Conservation (phyloP, 2,329 filamentous ascomycete genomes). For the Diaporthe capsici region DNA sequence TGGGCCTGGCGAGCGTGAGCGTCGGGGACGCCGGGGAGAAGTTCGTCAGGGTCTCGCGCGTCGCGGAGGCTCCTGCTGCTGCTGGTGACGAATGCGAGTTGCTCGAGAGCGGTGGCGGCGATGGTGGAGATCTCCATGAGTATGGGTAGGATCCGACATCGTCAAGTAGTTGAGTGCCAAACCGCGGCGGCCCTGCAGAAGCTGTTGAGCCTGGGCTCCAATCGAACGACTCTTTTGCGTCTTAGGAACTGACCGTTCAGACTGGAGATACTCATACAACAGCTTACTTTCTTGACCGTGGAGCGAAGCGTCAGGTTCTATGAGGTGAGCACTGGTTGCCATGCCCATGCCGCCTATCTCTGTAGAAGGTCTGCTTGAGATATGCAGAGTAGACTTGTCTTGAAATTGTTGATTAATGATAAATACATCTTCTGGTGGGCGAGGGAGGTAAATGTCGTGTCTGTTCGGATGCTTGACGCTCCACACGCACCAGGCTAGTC, state of each 20-base stretch:
- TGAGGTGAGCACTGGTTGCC: neutral
- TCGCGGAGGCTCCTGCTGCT: too few species aligned
- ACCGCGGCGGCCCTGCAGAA: neutral
- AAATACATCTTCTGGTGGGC: too few species aligned
- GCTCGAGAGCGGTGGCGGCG: neutral
- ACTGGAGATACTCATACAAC: neutral
- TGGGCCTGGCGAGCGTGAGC: neutral
- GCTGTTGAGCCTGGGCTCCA: neutral
- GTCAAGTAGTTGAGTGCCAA: neutral
- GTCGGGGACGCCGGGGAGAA: slow-evolving; percentile 22
- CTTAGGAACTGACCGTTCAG: neutral
- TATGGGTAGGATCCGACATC: neutral
- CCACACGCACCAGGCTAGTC: neutral
- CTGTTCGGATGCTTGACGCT: neutral
- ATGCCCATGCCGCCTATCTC: neutral
- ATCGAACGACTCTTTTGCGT: neutral
- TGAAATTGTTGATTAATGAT: neutral
- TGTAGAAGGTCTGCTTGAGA: neutral
- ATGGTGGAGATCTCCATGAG: neutral
- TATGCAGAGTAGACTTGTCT: neutral
- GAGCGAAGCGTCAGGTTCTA: neutral
- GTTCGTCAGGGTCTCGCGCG: slow-evolving; percentile 9
- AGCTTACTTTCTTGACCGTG: neutral
- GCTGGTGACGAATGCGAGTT: neutral
- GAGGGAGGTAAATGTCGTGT: neutral